A percentile compares a stretch with the other conserved stretches of the same genome.
These are phyloP conservation scores for Globisporangium mamillatum DNA, from an alignment of 352 stramenopile genomes.

Conservation along the genomic window DNA sequence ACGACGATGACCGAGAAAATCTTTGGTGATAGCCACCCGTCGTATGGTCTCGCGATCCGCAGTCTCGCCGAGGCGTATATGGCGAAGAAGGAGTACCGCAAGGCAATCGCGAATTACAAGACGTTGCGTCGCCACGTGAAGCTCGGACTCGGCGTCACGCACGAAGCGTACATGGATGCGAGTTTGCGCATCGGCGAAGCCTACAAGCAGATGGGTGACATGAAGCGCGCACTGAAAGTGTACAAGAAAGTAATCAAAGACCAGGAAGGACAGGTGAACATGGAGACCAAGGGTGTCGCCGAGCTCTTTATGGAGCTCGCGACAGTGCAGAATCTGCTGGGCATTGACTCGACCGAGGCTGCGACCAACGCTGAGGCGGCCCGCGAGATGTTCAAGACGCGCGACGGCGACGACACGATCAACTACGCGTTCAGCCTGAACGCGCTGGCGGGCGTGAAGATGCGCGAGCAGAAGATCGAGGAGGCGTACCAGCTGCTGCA, in stretches of 20 bases:
- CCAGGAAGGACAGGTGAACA: constrained; percentile 57
- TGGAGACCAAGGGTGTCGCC: constrained; percentile 59
- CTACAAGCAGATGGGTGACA: constrained; percentile 67
- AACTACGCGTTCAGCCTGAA: constrained; percentile 81
- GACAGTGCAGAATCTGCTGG: constrained; percentile 36
- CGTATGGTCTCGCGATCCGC: constrained; percentile 65
- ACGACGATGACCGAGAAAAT: constrained; percentile 71
- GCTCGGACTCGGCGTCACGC: constrained; percentile 53
- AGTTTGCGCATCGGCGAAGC: constrained; percentile 61
- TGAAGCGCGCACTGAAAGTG: constrained; percentile 46
- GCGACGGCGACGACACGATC: constrained; percentile 66
- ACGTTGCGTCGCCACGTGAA: constrained; percentile 67
- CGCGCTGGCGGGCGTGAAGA: constrained; percentile 70
- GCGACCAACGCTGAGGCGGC: constrained; percentile 35
- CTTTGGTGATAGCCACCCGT: constrained; percentile 79
- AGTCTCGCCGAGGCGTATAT: constrained; percentile 82
- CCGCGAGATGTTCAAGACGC: constrained; percentile 50
- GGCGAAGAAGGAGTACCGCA: constrained; percentile 67
- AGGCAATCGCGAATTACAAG: constrained; percentile 70
- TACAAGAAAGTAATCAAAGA: constrained; percentile 54
- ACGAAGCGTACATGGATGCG: constrained; percentile 78
- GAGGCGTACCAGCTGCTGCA: constrained; percentile 61
- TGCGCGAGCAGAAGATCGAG: constrained; percentile 56
- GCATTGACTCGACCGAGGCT: constrained; percentile 39
- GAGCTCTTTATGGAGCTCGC: constrained; percentile 83